phyloP scores from a whole-genome alignment of 2,329 filamentous ascomycete genomes.

The Fusarium clavum region DNA sequence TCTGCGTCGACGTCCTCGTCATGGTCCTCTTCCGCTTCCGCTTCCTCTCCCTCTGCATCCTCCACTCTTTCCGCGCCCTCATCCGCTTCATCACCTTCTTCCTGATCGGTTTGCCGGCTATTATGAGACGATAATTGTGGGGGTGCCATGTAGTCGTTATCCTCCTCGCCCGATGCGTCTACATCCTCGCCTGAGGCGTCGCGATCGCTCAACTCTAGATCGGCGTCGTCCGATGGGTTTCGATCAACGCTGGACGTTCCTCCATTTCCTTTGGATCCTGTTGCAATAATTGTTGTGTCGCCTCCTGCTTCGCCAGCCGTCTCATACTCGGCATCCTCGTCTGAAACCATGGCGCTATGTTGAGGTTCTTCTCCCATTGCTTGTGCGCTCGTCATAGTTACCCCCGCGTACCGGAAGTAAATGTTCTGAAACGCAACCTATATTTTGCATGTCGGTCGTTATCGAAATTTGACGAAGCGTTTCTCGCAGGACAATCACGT shows the following conservation, averaged over 20 bases:
- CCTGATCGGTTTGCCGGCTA: slow-evolving; percentile 48
- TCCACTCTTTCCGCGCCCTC: slow-evolving; percentile 51
- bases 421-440: slow-evolving; percentile 23
- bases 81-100: slow-evolving; percentile 48
- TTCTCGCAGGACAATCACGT: slow-evolving; percentile 38
- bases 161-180: slow-evolving; percentile 58
- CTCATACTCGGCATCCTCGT: slow-evolving; percentile 61
- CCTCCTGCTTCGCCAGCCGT: slow-evolving; percentile 50
- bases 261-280: slow-evolving; percentile 15
- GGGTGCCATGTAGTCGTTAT: slow-evolving; percentile 49
- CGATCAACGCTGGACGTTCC: background rate
- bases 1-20: slow-evolving; percentile 54
- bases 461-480: slow-evolving; percentile 38
- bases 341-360: slow-evolving; percentile 65
- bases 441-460: slow-evolving; percentile 49
- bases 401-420: slow-evolving; percentile 43
- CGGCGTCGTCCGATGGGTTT: slow-evolving; percentile 45
- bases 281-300: slow-evolving; percentile 42
- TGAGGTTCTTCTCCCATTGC: slow-evolving; percentile 69
- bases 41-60: slow-evolving; percentile 48
- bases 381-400: slow-evolving; percentile 63
- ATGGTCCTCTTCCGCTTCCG: slow-evolving; percentile 42
- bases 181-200: slow-evolving; percentile 58
- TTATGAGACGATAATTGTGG: slow-evolving; percentile 44
- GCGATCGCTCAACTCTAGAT: slow-evolving; percentile 54